Conservation (phyloP, 805 yeast species). For the Yamadazyma scolyti region DNA sequence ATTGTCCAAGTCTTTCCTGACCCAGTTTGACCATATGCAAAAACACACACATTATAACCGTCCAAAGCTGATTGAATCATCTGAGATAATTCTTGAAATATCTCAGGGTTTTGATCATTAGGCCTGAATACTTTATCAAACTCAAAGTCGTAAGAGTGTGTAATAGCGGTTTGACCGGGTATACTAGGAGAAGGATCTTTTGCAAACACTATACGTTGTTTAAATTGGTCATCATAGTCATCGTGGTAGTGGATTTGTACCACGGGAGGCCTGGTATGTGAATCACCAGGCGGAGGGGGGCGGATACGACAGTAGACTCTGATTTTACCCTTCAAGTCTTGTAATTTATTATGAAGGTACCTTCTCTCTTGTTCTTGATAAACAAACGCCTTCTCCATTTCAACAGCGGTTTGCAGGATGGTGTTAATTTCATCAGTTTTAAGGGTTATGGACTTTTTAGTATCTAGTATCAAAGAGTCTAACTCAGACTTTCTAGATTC, state of each 20-base stretch:
- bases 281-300: constrained; percentile 35
- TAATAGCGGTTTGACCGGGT: too few species aligned
- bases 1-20: constrained; percentile 92
- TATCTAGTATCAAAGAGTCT: constrained; percentile 1
- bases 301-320: constrained; percentile 85
- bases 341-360: constrained; percentile 65
- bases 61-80: constrained; percentile 74
- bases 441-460: constrained; percentile 2
- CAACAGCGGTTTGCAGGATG: constrained; percentile 4
- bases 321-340: constrained; percentile 87
- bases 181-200: constrained; percentile 9
- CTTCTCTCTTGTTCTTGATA: constrained; percentile 58
- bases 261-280: background rate
- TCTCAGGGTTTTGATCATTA: constrained; percentile 49
- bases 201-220: too few species aligned
- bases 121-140: constrained; percentile 78
- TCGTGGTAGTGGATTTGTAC: background rate
- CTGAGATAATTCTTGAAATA: constrained; percentile 84
- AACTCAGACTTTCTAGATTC: constrained; percentile 1
- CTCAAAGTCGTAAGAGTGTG: constrained; percentile 39
- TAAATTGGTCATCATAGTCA: too few species aligned
- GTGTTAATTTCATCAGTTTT: constrained; percentile 7
- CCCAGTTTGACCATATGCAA: constrained; percentile 97
- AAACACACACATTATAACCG: constrained; percentile 88
- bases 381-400: constrained; percentile 32